Conservation (phyloP, 352 stramenopile genomes). For the Pythium graminicola region DNA sequence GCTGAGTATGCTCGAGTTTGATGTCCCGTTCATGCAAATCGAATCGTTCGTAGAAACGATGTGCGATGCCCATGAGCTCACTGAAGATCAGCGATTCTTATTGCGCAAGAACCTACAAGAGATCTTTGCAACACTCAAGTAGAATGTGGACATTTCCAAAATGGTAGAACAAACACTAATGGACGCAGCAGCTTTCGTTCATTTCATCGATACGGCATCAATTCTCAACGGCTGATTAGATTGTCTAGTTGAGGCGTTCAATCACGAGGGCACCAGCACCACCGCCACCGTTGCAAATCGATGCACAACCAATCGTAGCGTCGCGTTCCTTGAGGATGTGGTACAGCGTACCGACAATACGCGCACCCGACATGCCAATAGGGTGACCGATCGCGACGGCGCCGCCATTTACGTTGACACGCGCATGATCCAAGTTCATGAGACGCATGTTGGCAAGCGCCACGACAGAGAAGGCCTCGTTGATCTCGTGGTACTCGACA, state of each 20-base stretch:
- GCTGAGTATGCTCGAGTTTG: constrained; percentile 84
- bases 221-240: no score
- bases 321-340: constrained; percentile 88
- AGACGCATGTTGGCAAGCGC: constrained; percentile 78
- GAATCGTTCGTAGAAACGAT: constrained; percentile 85
- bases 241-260: no score
- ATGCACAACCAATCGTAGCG: constrained; percentile 84
- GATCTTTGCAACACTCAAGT: constrained; percentile 50
- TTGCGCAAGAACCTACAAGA: constrained; percentile 75
- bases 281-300: constrained; percentile 94
- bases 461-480: constrained; percentile 89
- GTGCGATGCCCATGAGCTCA: constrained; percentile 81
- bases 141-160: background rate
- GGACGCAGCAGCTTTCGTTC: no score
- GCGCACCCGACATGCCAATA: constrained; percentile 84
- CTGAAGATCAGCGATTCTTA: constrained; percentile 78
- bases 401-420: constrained; percentile 88
- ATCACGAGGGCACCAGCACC: constrained; percentile 92
- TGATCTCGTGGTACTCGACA: constrained; percentile 90
- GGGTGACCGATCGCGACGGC: constrained; percentile 88
- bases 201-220: no score
- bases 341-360: constrained; percentile 89
- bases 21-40: constrained; percentile 70
- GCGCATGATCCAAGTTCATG: constrained; percentile 66
- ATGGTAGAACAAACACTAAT: no score